Evolutionary conservation across 305 asterid species (phyloP), one percentile per base, ranked within the genome.

Genomic region (Fraxinus ornus): DNA sequence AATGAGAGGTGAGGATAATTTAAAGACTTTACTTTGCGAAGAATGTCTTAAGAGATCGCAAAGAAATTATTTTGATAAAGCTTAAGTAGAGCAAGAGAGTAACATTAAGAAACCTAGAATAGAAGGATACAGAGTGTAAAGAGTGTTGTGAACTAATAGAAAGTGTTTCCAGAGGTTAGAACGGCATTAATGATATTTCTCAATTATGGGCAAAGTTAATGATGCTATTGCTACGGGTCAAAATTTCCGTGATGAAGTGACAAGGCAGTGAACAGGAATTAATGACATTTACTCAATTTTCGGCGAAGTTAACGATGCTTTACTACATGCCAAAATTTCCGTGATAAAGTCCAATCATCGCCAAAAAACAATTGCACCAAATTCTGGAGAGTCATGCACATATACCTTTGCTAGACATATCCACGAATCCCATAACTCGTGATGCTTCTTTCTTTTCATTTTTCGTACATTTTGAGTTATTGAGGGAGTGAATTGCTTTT

Each of bases 11-110:
- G 26, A 0, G 66, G 52, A 80, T 55, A 19, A 78, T 52, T 47
- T 49, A 44, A 78, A 49, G 28, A 62, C 64, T 47, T 71, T 80
- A 85, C 86, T 85, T 76, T 37, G 60, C 6, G 70, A 75, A 76
- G 47, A 39, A 49, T 49, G 60, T 39, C 10, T n/a, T 28, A 10
- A 1, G 32, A 49, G 30, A 26, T n/a, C 24, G 24, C 26, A 7
- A n/a, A 55, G 66, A n/a, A 19, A 55, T 49, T n/a, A 5, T 19
- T 55, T 55, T 5, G 66, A 55, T 55, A 55, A 5, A n/a, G 24
- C 66, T 55, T 55, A n/a, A 55, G 66, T n/a, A 5, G 66, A 15
- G 26, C 24, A 19, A 4, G 26, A 55, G 3, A n/a, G 66, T 55
- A n/a, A 55, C n/a, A 28, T 6, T n/a, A 35, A 49, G 41, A 83